Evolutionary conservation across 805 yeast genomes (phyloP).

Genomic region (Ogataea saltuana): DNA sequence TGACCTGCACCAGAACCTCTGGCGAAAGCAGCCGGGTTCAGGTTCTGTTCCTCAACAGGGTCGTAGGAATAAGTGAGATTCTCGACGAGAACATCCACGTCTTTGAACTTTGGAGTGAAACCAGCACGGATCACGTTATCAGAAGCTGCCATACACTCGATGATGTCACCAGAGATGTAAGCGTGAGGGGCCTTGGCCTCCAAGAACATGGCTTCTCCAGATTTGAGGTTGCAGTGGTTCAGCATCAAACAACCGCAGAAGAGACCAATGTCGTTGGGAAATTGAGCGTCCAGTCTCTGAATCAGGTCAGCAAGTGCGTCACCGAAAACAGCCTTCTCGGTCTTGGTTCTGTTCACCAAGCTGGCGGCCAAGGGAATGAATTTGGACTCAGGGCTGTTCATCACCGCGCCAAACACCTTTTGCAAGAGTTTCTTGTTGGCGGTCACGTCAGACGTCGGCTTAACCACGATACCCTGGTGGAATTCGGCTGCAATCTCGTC

Average conservation of each 20-base stretch:
- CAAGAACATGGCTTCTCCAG: constrained; percentile 96
- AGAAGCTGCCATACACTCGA: constrained; percentile 99
- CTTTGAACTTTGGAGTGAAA: constrained; percentile 98
- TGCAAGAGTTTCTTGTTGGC: constrained; percentile 68
- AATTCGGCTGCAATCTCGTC: constrained; percentile 56
- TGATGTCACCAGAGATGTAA: constrained; percentile 93
- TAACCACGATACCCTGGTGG: constrained; percentile 45
- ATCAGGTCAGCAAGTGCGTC: constrained; percentile 68
- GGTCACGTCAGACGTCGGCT: constrained; percentile 48
- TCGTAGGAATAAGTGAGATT: constrained; percentile 90
- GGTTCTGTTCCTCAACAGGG: constrained; percentile 90
- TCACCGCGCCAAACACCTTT: constrained; percentile 74
- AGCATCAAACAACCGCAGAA: constrained; percentile 93
- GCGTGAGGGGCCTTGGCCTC: constrained; percentile 99
- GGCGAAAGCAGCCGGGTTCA: constrained; percentile 60
- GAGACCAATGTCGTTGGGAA: constrained; percentile 91
- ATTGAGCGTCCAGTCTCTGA: constrained; percentile 77
- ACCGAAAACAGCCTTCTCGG: constrained; percentile 59
- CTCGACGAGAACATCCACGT: constrained; percentile 82
- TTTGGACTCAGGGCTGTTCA: constrained; percentile 71
- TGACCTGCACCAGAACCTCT: constrained; percentile 69
- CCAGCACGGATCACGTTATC: constrained; percentile 99
- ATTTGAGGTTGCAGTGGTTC: constrained; percentile 77
- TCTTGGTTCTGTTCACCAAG: constrained; percentile 64
- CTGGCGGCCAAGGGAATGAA: constrained; percentile 59